A percentile compares a stretch with the other conserved stretches of the same genome.
Evolutionary conservation across 1,284 basidiomycete species (phyloP).

Genomic region (Tilletia walkeri): DNA sequence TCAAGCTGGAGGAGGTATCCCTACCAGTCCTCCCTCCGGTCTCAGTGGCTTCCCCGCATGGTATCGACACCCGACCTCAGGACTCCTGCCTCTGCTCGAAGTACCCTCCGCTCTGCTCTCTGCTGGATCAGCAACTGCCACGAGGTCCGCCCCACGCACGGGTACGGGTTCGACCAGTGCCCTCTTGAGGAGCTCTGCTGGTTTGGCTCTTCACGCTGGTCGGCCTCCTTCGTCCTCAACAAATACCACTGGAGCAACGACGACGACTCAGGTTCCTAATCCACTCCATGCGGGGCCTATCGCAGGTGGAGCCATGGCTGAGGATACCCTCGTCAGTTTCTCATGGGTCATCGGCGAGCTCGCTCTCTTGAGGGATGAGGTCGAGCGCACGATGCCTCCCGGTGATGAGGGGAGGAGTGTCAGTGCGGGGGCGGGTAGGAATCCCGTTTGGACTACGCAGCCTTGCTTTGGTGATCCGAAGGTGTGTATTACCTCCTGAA

Average conservation of each 20-base stretch:
- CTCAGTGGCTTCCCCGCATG: neutral
- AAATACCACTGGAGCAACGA: too few relatives aligned
- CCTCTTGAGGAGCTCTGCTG: neutral
- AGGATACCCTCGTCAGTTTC: constrained; percentile 43
- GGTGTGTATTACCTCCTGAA: too few relatives aligned
- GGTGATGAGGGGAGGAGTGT: constrained; percentile 38
- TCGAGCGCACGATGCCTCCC: constrained; percentile 25
- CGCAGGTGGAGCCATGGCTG: constrained; percentile 18
- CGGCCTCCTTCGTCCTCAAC: too few relatives aligned
- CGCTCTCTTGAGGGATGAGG: constrained; percentile 41
- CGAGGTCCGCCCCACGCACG: neutral
- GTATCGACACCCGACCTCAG: neutral
- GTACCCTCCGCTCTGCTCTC: neutral
- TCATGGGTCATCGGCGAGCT: constrained; percentile 46
- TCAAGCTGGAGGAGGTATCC: neutral
- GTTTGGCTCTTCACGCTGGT: neutral
- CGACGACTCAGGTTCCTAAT: neutral
- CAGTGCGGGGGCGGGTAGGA: constrained; percentile 43
- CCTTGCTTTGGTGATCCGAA: constrained; percentile 48
- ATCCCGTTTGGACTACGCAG: constrained; percentile 47
- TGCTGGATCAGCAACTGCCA: neutral
- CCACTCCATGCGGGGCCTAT: constrained; percentile 2
- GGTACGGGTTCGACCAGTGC: neutral
- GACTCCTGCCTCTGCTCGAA: neutral
- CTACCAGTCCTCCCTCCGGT: neutral